Evolutionary conservation across 129 eudicot genomes (phyloP), one percentile per base, ranked within the genome.

Genomic region (Heracleum sosnowskyi): DNA sequence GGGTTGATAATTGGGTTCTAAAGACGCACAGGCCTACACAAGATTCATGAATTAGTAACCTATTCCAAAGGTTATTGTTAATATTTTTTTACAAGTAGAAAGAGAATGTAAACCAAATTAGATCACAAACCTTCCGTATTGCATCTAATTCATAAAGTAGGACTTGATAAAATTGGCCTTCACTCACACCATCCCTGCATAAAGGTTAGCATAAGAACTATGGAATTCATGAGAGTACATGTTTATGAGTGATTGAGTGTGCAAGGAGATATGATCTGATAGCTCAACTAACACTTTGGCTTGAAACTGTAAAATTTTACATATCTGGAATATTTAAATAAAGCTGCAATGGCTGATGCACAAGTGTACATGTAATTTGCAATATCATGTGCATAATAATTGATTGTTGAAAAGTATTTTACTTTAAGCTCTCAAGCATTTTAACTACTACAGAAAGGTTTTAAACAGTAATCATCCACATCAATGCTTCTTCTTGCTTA

Each of bases 161-260:
- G 28, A 91, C 90, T 81, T 89, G 90, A 77, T 91, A 89, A 81
- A 91, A 91, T 55, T 91, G 97, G 28, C 93, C 97, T 84, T 91
- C 97, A 73, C 93, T 86, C 73, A 87, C 89, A 41, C 93, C 91
- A 78, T 89, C 94, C 86, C 94, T 89, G 90, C 33, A 75, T 24
- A 81, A 28, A 33, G 2, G 22, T 73, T 4, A 45, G 22, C 36
- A 79, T 76, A n/a, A 45, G 74, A 63, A 60, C 55, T 57, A 4
- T 7, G 29, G 33, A 71, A 71, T 71, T 28, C 69, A 29, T 11
- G 18, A 63, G 36, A 20, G 29, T 13, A 63, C 10, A 26, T 28
- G 31, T 26, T 22, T 55, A 22, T 55, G 8, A 4, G 26, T 37
- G 41, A 3, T 1, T 36, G 39, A 36, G 42, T 6, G 62, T 53